These are phyloP conservation scores for Ilyonectria mors-panacis DNA, from an alignment of 2,329 filamentous ascomycete species.

Conservation along the genomic window DNA sequence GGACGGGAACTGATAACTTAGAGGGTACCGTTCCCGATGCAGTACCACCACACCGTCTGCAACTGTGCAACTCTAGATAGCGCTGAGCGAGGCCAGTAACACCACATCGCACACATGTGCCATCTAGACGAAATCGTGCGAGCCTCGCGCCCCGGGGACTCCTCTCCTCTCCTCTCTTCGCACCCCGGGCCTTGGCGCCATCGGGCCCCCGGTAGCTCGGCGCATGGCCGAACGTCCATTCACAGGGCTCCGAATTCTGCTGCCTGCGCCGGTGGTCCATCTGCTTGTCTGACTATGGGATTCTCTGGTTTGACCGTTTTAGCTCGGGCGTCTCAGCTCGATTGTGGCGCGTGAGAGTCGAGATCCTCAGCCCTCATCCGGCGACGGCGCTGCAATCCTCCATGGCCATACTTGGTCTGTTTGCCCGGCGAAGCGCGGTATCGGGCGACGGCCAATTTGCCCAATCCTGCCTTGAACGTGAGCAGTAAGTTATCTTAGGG, in stretches of 20 bases:
- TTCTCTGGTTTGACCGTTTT: slow-evolving; percentile 11
- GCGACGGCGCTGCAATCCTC: background rate
- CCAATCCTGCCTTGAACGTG: background rate
- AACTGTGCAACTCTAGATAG: too few relatives aligned
- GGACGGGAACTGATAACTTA: background rate
- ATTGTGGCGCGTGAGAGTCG: slow-evolving; percentile 4
- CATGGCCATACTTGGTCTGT: background rate
- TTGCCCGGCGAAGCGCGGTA: background rate
- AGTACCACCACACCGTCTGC: background rate
- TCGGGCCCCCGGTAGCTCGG: slow-evolving; percentile 14
- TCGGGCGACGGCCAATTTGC: background rate
- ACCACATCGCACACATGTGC: too few relatives aligned
- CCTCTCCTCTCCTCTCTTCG: background rate
- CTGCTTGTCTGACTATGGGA: slow-evolving; percentile 3
- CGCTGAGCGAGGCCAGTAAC: too few relatives aligned
- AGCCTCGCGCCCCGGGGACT: too few relatives aligned
- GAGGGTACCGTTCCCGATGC: background rate
- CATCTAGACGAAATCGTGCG: too few relatives aligned
- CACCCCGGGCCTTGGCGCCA: slow-evolving; percentile 18
- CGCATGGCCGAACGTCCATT: slow-evolving; percentile 40
- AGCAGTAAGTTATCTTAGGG: background rate
- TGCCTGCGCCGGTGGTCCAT: slow-evolving; percentile 42
- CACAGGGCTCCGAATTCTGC: slow-evolving; percentile 49
- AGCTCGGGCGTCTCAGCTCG: slow-evolving; percentile 3
- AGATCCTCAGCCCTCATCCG: background rate